Base-by-base conservation (phyloP, 2,329 filamentous ascomycete genomes). In the Apiospora koreana region DNA sequence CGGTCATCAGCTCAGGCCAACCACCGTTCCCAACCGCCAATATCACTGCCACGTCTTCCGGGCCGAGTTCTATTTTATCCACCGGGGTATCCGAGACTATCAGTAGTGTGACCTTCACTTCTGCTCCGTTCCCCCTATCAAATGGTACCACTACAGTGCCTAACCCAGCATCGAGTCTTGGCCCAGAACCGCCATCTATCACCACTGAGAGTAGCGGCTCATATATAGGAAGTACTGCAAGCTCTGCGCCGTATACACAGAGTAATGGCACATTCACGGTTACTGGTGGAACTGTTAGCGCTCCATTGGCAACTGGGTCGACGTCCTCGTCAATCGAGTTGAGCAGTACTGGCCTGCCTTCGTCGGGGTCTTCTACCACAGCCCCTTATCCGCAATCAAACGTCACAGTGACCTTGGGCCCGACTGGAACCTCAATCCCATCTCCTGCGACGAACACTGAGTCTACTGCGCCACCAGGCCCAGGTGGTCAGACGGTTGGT, bases 371-470 rank as follows among this genome's bases (percentile, higher is more conserved):
- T 18, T 62, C 64, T 23, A 72, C 65, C 58, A 74, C 75, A 54
- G 70, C 65, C 48, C 65, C 72, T 9, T 74, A 70, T 65, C 71
- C 74, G 18, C 35, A 72, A 43, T 71, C 72, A 14, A 75, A 73
- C 38, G 48, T 38, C 23, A 69, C 67, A 38, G 48, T 16, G 8
- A 69, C 69, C 12, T 2, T 18, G 25, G 65, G 69, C 16, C 25
- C 48, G 12, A 68, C 23, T 64, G 69, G 50, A 1, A 48, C 65
- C 5, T 65, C 69, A 23, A 38, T 25, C 16, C 35, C 50, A 12
- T 23, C 62, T 2, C 54, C 54, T 62, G 18, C 54, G 28, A n/a
- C 54, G 18, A 65, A 46, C 18, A 68, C 43, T 23, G 28, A 41
- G 16, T 16, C 41, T 14, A 7, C 28, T n/a, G 23, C 18, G 14